phyloP scores from a whole-genome alignment of 176 grass and related monocot genomes.

The Oryza nivara region DNA sequence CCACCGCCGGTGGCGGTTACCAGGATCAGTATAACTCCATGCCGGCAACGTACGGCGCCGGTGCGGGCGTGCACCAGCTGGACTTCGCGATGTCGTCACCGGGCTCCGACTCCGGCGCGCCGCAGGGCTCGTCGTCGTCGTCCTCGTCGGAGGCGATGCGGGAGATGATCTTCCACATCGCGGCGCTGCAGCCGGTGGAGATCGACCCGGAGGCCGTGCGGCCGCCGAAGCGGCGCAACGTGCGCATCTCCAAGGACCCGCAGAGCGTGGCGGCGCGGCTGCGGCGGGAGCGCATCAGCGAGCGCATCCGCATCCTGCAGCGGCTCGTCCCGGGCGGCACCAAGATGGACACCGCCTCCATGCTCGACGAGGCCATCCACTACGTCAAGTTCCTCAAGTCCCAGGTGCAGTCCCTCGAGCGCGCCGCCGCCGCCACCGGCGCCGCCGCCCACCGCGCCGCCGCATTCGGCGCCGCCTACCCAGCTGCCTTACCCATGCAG shows the following conservation, averaged over 20 bases:
- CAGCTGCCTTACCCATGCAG: not conserved
- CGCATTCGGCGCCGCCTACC: conserved; percentile 40
- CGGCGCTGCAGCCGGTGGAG: conserved; percentile 87
- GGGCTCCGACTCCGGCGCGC: not conserved
- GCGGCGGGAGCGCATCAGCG: conserved; percentile 91
- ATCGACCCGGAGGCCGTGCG: conserved; percentile 70
- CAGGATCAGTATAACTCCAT: conserved; percentile 20
- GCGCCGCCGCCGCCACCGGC: conserved; percentile 44
- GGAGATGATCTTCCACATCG: conserved; percentile 86
- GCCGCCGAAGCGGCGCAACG: conserved; percentile 84
- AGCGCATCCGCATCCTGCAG: conserved; percentile 94
- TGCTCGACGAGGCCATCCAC: conserved; percentile 97
- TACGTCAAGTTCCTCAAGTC: conserved; percentile 99
- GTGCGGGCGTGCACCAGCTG: not conserved
- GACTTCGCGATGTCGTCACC: conserved; percentile 40
- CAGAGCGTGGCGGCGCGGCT: conserved; percentile 94
- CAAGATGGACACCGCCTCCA: conserved; percentile 99
- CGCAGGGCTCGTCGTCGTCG: conserved; percentile 7
- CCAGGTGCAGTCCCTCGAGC: conserved; percentile 87
- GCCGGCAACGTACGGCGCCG: not conserved
- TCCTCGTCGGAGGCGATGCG: conserved; percentile 61
- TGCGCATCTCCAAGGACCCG: conserved; percentile 91
- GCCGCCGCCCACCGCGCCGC: conserved; percentile 17
- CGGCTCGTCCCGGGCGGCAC: conserved; percentile 88
- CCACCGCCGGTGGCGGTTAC: conserved; percentile 1